Conservation (phyloP, 2,329 filamentous ascomycete genomes). For the Colletotrichum scovillei region DNA sequence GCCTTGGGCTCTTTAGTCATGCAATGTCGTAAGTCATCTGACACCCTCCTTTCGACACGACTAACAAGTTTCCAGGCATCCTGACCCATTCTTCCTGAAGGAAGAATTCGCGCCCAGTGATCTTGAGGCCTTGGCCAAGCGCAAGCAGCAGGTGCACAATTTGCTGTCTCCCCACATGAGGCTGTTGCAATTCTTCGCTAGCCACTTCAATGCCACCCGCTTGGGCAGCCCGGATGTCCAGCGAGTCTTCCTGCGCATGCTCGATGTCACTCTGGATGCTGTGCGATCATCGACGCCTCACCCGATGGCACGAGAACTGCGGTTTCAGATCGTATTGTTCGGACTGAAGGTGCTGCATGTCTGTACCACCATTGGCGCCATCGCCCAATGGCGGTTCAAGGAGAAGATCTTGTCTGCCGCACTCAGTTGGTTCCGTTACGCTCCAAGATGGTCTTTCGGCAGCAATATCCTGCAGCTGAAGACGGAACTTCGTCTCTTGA, state of each 20-base stretch:
- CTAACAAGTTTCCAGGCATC: slow-evolving; percentile 63
- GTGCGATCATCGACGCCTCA: slow-evolving; percentile 79
- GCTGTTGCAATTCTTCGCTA: slow-evolving; percentile 88
- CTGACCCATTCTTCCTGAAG: slow-evolving; percentile 90
- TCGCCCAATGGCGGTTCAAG: slow-evolving; percentile 84
- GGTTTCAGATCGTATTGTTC: slow-evolving; percentile 88
- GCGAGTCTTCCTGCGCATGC: slow-evolving; percentile 82
- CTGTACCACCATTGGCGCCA: slow-evolving; percentile 72
- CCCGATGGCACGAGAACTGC: slow-evolving; percentile 90
- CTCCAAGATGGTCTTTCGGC: slow-evolving; percentile 93
- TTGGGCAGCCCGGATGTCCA: slow-evolving; percentile 86
- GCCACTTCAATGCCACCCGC: slow-evolving; percentile 94
- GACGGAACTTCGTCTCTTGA: slow-evolving; percentile 86
- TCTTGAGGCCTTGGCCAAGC: slow-evolving; percentile 76
- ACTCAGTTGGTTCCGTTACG: slow-evolving; percentile 86
- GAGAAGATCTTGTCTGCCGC: slow-evolving; percentile 89
- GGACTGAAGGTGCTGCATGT: slow-evolving; percentile 81
- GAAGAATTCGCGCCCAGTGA: slow-evolving; percentile 95
- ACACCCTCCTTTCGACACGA: neutral
- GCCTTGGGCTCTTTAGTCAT: slow-evolving; percentile 83
- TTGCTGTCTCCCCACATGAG: slow-evolving; percentile 87
- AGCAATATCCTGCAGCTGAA: slow-evolving; percentile 94
- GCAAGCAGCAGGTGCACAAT: slow-evolving; percentile 83
- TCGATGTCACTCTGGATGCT: slow-evolving; percentile 82
- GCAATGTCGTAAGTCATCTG: slow-evolving; percentile 66